Conservation (phyloP, 495 filamentous ascomycete genomes). For the Podospora sp. region DNA sequence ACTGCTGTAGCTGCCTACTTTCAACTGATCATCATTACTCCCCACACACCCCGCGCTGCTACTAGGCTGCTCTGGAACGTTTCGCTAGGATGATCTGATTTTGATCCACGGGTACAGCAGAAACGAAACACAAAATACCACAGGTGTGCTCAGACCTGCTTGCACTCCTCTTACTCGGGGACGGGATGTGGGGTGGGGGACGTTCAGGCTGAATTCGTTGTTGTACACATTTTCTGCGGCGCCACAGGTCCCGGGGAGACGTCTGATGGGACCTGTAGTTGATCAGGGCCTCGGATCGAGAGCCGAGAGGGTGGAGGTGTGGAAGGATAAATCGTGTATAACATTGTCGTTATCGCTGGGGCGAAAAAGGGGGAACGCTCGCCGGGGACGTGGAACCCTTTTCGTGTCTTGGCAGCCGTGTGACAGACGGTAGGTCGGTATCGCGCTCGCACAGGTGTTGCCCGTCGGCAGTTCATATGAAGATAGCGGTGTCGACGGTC, state of each 20-base stretch:
- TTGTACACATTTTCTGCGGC: background rate
- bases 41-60: too few species aligned
- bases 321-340: background rate
- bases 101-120: background rate
- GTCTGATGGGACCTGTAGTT: background rate
- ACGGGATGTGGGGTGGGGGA: background rate
- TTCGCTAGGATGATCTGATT: background rate
- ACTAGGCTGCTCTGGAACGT: background rate
- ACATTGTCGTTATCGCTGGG: background rate
- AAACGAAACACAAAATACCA: background rate
- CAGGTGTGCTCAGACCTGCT: background rate
- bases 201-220: background rate
- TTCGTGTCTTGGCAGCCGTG: background rate
- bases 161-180: background rate
- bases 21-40: too few species aligned
- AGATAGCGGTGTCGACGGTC: background rate
- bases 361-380: background rate
- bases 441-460: background rate
- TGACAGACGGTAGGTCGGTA: background rate
- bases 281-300: background rate
- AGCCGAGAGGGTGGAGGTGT: background rate
- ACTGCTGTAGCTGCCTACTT: too few species aligned
- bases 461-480: background rate
- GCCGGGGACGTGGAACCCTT: background rate
- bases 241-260: background rate